Evolutionary conservation across 345 rosid species (phyloP).

Genomic region (Pugionium dolabratum): DNA sequence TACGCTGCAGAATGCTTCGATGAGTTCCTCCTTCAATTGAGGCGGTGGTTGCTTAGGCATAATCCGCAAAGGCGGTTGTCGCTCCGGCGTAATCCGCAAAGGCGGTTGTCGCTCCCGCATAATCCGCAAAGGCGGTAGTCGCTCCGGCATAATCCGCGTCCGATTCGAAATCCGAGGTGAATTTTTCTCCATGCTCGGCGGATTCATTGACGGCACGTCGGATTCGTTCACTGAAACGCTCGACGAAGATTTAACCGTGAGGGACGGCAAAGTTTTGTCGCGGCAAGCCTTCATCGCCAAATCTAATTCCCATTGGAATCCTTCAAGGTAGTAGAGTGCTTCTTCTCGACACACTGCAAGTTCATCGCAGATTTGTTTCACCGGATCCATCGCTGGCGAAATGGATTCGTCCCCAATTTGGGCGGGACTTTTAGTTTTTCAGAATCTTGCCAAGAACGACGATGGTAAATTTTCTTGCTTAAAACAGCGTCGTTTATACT

Average conservation of each 20-base stretch:
- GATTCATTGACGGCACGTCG: neutral
- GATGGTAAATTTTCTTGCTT: neutral
- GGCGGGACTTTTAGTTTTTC: slow-evolving; percentile 5
- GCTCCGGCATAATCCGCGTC: too few relatives aligned
- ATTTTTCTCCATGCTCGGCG: neutral
- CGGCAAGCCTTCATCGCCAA: slow-evolving; percentile 24
- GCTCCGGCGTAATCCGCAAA: too few relatives aligned
- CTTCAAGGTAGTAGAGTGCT: slow-evolving; percentile 29
- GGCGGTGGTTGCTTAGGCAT: too few relatives aligned
- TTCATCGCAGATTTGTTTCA: neutral
- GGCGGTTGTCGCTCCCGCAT: too few relatives aligned
- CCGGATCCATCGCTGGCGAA: slow-evolving; percentile 11
- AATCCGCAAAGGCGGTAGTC: too few relatives aligned
- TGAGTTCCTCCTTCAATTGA: neutral
- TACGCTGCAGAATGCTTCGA: neutral
- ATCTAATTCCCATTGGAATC: neutral
- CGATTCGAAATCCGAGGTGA: slow-evolving; percentile 27
- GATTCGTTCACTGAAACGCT: neutral
- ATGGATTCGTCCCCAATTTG: neutral
- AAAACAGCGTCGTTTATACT: neutral
- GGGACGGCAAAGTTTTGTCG: neutral
- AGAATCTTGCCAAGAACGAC: neutral
- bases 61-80: too few relatives aligned
- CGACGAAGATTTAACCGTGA: neutral
- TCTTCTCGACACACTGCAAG: neutral